Evolutionary conservation across 495 filamentous ascomycete genomes (phyloP), one percentile per base, ranked within the genome.

Genomic region (Aspergillus sclerotioniger): DNA sequence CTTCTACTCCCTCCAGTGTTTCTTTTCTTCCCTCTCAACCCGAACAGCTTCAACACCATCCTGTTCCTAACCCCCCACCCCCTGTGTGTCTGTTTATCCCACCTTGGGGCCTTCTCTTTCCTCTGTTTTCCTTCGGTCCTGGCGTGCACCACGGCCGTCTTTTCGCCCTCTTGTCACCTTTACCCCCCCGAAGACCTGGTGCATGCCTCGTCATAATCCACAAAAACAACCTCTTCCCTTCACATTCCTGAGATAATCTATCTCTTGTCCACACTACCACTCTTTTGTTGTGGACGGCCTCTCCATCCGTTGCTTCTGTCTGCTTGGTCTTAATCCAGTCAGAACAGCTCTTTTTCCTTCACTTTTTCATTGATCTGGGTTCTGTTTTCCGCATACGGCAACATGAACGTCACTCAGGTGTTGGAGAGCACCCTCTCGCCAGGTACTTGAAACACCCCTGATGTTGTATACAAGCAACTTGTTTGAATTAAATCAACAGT

Each of bases 391-490:
- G 43, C 62, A 66, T 66, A 60, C 60, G 62, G 68, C 71, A 86
- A 67, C 67, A 91, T 91, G 88, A 82, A 91, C 70, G 85, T 89
- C 68, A 88, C 83, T 71, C 85, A 88, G 75, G 90, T 97, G 77
- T 87, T 97, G 80, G 85, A 89, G 72, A 88, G 90, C 80, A 96
- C 92, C 71, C 82, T 96, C 74, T 91, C 91, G 66, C 84, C 89
- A 72, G 92, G 92, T 95, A 77, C 67, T 85, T 58, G 25, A n/a
- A 50, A 39, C 13, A 54, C 29, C 16, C 15, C 5, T 2, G 21
- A 1, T 46, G 8, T 57, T 37, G 52, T 57, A 8, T 57, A 53
- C 28, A 41, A 28, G 45, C 10, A 43, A 8, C 50, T 58, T 19
- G 48, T 28, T 45, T 35, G 13, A 16, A 21, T 51, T 58, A 45